These are phyloP conservation scores for Elsinoe arachidis DNA, from an alignment of 2,329 filamentous ascomycete genomes.

Conservation along the genomic window DNA sequence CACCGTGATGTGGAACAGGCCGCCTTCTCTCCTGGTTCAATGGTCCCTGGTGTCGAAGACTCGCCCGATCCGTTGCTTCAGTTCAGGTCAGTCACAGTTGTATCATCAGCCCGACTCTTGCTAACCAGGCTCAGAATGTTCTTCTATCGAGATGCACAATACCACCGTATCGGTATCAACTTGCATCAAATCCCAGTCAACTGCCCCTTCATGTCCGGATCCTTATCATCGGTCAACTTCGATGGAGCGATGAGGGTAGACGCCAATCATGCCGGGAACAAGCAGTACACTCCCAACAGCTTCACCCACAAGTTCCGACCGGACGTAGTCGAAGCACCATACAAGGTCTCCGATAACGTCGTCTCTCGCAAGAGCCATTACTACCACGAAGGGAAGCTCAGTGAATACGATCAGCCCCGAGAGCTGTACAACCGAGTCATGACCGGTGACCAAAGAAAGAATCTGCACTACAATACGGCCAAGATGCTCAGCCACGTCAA, in stretches of 20 bases:
- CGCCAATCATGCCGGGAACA: constrained; percentile 40
- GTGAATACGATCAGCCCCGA: constrained; percentile 44
- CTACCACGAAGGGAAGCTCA: constrained; percentile 46
- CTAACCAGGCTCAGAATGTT: constrained; percentile 15
- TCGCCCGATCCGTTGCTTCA: constrained; percentile 42
- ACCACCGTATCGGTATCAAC: constrained; percentile 46
- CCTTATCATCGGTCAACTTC: constrained; percentile 40
- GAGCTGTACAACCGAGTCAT: constrained; percentile 44
- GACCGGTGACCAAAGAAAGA: constrained; percentile 34
- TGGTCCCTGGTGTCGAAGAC: constrained; percentile 45
- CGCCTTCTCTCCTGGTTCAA: constrained; percentile 44
- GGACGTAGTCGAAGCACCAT: constrained; percentile 43
- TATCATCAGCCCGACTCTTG: not conserved
- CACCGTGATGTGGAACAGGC: constrained; percentile 44
- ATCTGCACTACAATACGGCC: constrained; percentile 44
- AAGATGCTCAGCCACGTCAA: constrained; percentile 25
- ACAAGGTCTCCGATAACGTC: constrained; percentile 42
- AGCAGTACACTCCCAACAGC: constrained; percentile 45
- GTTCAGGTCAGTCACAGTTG: constrained; percentile 43
- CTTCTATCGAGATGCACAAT: constrained; percentile 37
- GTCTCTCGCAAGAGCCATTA: constrained; percentile 46
- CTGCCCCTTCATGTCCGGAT: constrained; percentile 43
- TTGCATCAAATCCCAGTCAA: constrained; percentile 42
- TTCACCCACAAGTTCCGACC: constrained; percentile 45
- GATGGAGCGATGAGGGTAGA: constrained; percentile 43